Conservation (phyloP, 1,284 basidiomycete genomes). For the Boletus hoseneyae region DNA sequence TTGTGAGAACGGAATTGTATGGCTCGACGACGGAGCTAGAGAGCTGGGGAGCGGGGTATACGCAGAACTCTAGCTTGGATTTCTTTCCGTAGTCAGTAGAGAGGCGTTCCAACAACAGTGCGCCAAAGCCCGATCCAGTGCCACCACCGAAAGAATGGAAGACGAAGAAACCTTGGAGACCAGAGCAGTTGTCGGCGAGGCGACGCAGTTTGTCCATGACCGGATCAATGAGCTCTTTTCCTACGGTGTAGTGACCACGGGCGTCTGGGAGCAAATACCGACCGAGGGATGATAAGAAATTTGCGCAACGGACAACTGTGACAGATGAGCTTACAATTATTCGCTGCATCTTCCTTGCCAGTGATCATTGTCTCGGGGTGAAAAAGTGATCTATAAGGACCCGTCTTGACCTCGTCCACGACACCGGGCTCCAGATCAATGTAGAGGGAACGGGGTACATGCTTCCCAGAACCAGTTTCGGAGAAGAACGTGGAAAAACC, state of each 20-base stretch:
- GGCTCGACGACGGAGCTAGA: slow-evolving; percentile 98
- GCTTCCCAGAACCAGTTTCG: slow-evolving; percentile 90
- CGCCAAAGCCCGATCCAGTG: slow-evolving; percentile 99
- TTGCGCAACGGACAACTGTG: slow-evolving; percentile 16
- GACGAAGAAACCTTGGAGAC: slow-evolving; percentile 99
- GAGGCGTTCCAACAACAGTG: slow-evolving; percentile 92
- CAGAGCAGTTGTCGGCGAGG: slow-evolving; percentile 96
- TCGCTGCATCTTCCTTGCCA: slow-evolving; percentile 99
- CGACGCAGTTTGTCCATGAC: slow-evolving; percentile 97
- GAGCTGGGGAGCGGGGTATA: slow-evolving; percentile 94
- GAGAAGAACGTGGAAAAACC: slow-evolving; percentile 98
- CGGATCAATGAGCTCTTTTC: slow-evolving; percentile 90
- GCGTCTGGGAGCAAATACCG: slow-evolving; percentile 62
- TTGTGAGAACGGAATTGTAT: slow-evolving; percentile 98
- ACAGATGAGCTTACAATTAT: slow-evolving; percentile 76
- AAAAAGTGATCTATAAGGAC: slow-evolving; percentile 93
- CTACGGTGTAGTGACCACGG: slow-evolving; percentile 97
- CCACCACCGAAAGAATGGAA: slow-evolving; percentile 99
- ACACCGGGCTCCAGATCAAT: slow-evolving; percentile 96
- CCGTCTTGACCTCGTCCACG: slow-evolving; percentile 95
- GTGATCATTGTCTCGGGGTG: slow-evolving; percentile 99
- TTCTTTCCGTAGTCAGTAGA: slow-evolving; percentile 99
- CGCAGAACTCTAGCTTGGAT: slow-evolving; percentile 98
- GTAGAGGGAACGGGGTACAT: slow-evolving; percentile 97
- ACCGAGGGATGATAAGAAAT: slow-evolving; percentile 14